These are phyloP conservation scores for Boletus semigastroideus DNA, from an alignment of 1,284 basidiomycete genomes.

Conservation along the genomic window DNA sequence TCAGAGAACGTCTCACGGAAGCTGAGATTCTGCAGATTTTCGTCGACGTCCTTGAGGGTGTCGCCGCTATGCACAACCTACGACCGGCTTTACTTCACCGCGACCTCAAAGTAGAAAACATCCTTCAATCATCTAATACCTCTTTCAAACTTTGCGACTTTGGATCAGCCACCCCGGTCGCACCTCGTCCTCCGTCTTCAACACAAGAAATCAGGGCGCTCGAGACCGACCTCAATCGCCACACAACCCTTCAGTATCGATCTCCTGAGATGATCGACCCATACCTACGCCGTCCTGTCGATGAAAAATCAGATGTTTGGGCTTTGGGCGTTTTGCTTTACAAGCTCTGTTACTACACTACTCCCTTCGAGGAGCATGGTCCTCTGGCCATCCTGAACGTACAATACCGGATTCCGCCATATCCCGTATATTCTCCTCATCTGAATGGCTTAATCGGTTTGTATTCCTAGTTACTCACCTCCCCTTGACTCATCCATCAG, in stretches of 20 bases:
- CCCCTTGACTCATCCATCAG: conserved; percentile 9
- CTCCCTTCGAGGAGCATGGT: conserved; percentile 97
- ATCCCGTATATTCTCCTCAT: conserved; percentile 87
- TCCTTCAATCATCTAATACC: conserved; percentile 75
- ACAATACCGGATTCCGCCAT: conserved; percentile 91
- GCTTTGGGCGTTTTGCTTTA: conserved; percentile 92
- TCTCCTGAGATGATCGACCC: conserved; percentile 99
- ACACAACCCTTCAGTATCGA: conserved; percentile 94
- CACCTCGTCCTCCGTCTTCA: conserved; percentile 65
- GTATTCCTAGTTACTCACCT: conserved; percentile 29
- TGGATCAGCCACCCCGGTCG: conserved; percentile 85
- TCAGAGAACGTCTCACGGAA: conserved; percentile 92
- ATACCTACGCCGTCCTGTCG: conserved; percentile 77
- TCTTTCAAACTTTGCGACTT: conserved; percentile 98
- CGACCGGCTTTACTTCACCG: conserved; percentile 90
- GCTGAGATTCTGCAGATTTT: conserved; percentile 98
- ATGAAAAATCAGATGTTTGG: conserved; percentile 97
- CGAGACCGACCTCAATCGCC: conserved; percentile 90
- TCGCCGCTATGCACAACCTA: conserved; percentile 95
- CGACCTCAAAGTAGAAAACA: conserved; percentile 99
- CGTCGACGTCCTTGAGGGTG: conserved; percentile 90
- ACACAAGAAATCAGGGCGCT: conserved; percentile 83
- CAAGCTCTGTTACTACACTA: conserved; percentile 98
- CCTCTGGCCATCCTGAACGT: conserved; percentile 96
- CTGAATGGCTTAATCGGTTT: conserved; percentile 87